Conservation (phyloP, 441 rosid species). For the Lepidium campestre region DNA sequence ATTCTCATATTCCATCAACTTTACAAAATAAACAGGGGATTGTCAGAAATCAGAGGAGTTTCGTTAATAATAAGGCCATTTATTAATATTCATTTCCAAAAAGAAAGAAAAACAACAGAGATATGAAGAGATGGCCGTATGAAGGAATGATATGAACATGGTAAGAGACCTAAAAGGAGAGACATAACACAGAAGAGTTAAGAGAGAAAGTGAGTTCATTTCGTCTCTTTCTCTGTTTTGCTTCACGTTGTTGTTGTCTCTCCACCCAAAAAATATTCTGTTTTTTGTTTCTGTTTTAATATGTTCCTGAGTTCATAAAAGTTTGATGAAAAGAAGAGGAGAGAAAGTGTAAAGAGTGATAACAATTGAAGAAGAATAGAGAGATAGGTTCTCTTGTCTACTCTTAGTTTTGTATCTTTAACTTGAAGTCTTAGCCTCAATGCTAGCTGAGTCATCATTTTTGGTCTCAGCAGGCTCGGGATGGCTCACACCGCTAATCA, state of each 20-base stretch:
- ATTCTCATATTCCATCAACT: background rate
- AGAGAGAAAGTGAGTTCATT: background rate
- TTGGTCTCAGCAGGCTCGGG: slow-evolving; percentile 19
- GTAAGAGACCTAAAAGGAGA: slow-evolving; percentile 30
- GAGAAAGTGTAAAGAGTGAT: slow-evolving; percentile 14
- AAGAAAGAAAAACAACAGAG: background rate
- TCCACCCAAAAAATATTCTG: slow-evolving; percentile 5
- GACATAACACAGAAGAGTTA: slow-evolving; percentile 10
- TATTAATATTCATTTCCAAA: slow-evolving; percentile 10
- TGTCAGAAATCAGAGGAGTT: background rate
- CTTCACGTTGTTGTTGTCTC: slow-evolving; percentile 15
- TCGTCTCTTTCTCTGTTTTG: slow-evolving; percentile 15
- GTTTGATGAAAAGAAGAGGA: slow-evolving; percentile 37
- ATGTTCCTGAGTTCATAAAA: slow-evolving; percentile 39
- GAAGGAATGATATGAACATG: slow-evolving; percentile 27
- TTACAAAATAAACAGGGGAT: background rate
- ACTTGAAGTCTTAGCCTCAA: slow-evolving; percentile 38
- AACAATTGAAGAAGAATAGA: background rate
- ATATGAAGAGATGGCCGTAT: slow-evolving; percentile 22
- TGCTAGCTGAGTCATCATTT: slow-evolving; percentile 11
- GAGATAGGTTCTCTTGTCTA: slow-evolving; percentile 18
- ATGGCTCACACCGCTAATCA: slow-evolving; percentile 19
- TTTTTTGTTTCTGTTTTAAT: background rate
- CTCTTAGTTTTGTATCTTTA: slow-evolving; percentile 29
- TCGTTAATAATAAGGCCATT: slow-evolving; percentile 17